phyloP scores from a whole-genome alignment of 169 alveolate species.

The Fabrea salina region DNA sequence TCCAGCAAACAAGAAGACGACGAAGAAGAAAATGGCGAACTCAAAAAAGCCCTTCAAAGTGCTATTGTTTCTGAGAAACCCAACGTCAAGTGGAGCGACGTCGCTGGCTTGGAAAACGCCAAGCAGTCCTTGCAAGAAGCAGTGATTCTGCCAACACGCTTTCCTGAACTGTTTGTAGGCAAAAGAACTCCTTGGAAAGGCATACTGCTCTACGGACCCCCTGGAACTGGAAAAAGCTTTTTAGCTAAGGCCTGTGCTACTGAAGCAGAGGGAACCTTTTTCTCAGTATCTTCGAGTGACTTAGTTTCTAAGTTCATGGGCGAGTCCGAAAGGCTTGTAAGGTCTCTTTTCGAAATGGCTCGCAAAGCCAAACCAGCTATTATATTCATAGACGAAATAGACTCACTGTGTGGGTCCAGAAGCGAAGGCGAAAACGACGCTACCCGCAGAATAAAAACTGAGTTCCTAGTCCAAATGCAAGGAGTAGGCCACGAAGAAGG shows the following conservation, averaged over 20 bases:
- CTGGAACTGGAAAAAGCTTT: constrained; percentile 99
- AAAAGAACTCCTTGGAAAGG: constrained; percentile 89
- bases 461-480: constrained; percentile 98
- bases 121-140: constrained; percentile 93
- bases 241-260: constrained; percentile 99
- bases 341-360: constrained; percentile 93
- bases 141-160: constrained; percentile 91
- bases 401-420: constrained; percentile 93
- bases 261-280: constrained; percentile 95
- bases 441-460: constrained; percentile 97
- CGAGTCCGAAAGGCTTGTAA: constrained; percentile 95
- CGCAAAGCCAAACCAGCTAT: constrained; percentile 95
- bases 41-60: constrained; percentile 63
- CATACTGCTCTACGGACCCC: constrained; percentile 93
- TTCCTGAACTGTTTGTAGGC: constrained; percentile 94
- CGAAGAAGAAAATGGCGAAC: background rate
- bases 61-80: constrained; percentile 87
- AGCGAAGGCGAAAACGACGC: constrained; percentile 97
- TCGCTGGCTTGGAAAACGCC: constrained; percentile 94
- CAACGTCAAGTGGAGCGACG: constrained; percentile 94
- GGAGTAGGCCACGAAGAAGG: constrained; percentile 88
- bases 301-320: constrained; percentile 98
- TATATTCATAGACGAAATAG: constrained; percentile 98
- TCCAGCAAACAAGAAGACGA: background rate
- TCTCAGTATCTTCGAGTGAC: constrained; percentile 96